Evolutionary conservation across 129 eudicot genomes (phyloP).

Genomic region (Heracleum sosnowskyi): DNA sequence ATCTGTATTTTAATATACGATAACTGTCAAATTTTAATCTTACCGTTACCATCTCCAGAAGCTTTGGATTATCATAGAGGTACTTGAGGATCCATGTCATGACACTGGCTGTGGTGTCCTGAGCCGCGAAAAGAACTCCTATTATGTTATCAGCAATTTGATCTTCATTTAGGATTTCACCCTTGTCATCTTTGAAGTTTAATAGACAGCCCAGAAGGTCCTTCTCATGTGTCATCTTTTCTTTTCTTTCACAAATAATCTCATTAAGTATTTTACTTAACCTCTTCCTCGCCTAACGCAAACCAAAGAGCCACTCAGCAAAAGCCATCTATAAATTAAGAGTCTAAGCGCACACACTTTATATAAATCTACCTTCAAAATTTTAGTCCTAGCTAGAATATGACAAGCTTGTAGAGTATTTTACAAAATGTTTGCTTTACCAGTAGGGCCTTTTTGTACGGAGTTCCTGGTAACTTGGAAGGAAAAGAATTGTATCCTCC

Average conservation of each 20-base stretch:
- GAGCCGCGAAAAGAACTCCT: constrained; percentile 59
- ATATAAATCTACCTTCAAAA: not conserved
- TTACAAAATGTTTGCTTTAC: constrained; percentile 23
- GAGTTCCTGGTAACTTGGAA: constrained; percentile 50
- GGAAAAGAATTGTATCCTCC: constrained; percentile 56
- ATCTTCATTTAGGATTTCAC: constrained; percentile 31
- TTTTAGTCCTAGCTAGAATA: constrained; percentile 4
- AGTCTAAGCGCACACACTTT: not conserved
- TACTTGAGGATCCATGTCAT: constrained; percentile 58
- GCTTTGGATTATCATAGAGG: constrained; percentile 39
- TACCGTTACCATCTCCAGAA: constrained; percentile 44
- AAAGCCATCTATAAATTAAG: not conserved
- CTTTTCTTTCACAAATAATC: constrained; percentile 39
- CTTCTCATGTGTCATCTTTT: constrained; percentile 29
- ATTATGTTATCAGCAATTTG: constrained; percentile 53
- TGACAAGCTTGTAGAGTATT: not conserved
- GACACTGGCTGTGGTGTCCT: constrained; percentile 57
- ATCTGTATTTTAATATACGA: not conserved
- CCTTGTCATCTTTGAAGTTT: constrained; percentile 39
- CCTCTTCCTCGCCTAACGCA: constrained; percentile 39
- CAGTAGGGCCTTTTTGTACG: constrained; percentile 40
- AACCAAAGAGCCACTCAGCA: not conserved
- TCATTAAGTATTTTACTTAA: constrained; percentile 29
- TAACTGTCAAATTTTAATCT: constrained; percentile 1
- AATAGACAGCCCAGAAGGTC: constrained; percentile 35